These are phyloP conservation scores for Volvox carteri DNA, from an alignment of 163 green algal genomes.

Conservation along the genomic window DNA sequence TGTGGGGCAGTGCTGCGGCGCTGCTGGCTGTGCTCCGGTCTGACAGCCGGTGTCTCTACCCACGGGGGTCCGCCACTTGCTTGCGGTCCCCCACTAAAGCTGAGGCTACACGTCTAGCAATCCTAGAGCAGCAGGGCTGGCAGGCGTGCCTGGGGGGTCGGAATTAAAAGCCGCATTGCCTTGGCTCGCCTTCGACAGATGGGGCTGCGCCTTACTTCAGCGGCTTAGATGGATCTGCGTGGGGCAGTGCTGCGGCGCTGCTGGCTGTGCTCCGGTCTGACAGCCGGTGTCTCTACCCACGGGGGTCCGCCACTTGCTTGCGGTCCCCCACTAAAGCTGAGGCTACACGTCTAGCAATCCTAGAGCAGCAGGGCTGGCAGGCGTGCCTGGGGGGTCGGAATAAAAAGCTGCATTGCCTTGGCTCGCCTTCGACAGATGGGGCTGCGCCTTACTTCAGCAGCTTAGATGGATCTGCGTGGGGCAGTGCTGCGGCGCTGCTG, in stretches of 20 bases:
- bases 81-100: conserved; percentile 24
- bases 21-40: conserved; percentile 28
- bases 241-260: conserved; percentile 26
- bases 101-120: conserved; percentile 18
- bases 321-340: neutral
- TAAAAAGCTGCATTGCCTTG: conserved; percentile 21
- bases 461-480: conserved; percentile 30
- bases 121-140: no score
- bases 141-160: no score
- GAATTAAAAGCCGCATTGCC: neutral
- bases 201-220: conserved; percentile 43
- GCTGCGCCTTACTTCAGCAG: conserved; percentile 48
- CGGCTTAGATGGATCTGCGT: conserved; percentile 26
- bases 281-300: conserved; percentile 50
- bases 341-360: neutral
- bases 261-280: conserved; percentile 29
- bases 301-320: neutral
- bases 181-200: neutral
- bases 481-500: conserved; percentile 29
- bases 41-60: conserved; percentile 47
- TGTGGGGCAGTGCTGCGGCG: conserved; percentile 19
- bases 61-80: conserved; percentile 18
- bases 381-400: no score
- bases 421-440: conserved; percentile 1
- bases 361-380: no score